Evolutionary conservation across 441 rosid genomes (phyloP).

Genomic region (Populus hybrid): DNA sequence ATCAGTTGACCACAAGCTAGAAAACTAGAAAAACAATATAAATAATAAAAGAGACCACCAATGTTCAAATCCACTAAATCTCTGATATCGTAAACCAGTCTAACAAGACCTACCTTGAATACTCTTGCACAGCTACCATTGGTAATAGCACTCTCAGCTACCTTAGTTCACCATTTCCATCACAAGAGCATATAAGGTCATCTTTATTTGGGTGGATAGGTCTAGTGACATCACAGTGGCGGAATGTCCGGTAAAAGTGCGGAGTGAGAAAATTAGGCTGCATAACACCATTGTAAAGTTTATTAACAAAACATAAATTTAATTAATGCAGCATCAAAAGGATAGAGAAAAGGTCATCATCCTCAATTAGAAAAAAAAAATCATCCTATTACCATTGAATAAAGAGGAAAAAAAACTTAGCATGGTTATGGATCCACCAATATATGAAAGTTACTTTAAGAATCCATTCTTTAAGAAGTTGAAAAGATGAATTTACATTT

Average conservation of each 20-base stretch:
- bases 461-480: not conserved
- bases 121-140: constrained; percentile 73
- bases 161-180: constrained; percentile 76
- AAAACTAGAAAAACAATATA: constrained; percentile 7
- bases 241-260: constrained; percentile 77
- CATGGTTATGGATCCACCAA: not conserved
- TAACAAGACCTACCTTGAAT: constrained; percentile 60
- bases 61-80: not conserved
- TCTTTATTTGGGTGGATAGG: constrained; percentile 86
- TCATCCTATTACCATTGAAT: not conserved
- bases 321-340: constrained; percentile 1
- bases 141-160: constrained; percentile 89
- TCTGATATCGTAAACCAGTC: not conserved
- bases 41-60: too few species aligned
- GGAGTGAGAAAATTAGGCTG: constrained; percentile 80
- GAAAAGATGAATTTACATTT: not conserved
- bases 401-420: not conserved
- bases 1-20: not conserved
- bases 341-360: not conserved
- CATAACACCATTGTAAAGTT: constrained; percentile 28
- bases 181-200: constrained; percentile 92
- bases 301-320: constrained; percentile 2
- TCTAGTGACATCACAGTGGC: constrained; percentile 75
- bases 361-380: not conserved
- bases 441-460: not conserved